A percentile compares a stretch with the other conserved stretches of the same genome.
Evolutionary conservation across 176 grass and related monocot genomes (phyloP).

Genomic region (Aegilops sharonensis): DNA sequence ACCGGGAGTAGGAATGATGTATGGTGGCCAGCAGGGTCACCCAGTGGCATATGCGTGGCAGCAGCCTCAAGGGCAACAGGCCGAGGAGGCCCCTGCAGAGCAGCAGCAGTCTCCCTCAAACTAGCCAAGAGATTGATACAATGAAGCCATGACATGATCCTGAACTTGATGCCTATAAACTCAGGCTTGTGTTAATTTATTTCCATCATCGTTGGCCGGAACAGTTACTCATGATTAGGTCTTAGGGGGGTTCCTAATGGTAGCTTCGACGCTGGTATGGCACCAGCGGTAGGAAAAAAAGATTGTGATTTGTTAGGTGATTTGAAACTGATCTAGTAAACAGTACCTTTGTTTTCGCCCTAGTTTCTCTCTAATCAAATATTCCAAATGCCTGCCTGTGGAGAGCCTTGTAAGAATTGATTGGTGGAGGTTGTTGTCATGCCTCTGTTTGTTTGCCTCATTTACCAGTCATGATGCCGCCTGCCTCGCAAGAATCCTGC

Average conservation of each 20-base stretch:
- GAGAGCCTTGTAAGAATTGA: constrained; percentile 14
- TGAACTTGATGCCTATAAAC: constrained; percentile 22
- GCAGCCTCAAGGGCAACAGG: constrained; percentile 51
- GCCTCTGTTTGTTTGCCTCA: not conserved
- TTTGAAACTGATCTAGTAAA: constrained; percentile 36
- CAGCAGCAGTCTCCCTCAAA: constrained; percentile 37
- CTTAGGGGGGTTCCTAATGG: constrained; percentile 23
- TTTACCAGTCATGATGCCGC: constrained; percentile 18
- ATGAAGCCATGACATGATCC: constrained; percentile 23
- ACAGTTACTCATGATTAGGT: constrained; percentile 34
- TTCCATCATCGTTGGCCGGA: constrained; percentile 26
- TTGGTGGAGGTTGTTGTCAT: not conserved
- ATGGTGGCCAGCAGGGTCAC: constrained; percentile 45
- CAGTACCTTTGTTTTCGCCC: not conserved
- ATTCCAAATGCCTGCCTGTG: not conserved
- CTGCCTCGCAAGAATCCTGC: constrained; percentile 17
- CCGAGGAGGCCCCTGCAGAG: constrained; percentile 24
- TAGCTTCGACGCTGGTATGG: constrained; percentile 28
- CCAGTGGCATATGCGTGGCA: constrained; percentile 50
- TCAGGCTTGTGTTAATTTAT: constrained; percentile 30
- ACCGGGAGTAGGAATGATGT: constrained; percentile 39
- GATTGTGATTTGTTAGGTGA: constrained; percentile 40
- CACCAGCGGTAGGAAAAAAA: constrained; percentile 19
- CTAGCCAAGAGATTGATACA: constrained; percentile 26
- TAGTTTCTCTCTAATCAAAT: constrained; percentile 14